Conservation (phyloP, 2,329 filamentous ascomycete genomes). For the Fusarium annulatum region DNA sequence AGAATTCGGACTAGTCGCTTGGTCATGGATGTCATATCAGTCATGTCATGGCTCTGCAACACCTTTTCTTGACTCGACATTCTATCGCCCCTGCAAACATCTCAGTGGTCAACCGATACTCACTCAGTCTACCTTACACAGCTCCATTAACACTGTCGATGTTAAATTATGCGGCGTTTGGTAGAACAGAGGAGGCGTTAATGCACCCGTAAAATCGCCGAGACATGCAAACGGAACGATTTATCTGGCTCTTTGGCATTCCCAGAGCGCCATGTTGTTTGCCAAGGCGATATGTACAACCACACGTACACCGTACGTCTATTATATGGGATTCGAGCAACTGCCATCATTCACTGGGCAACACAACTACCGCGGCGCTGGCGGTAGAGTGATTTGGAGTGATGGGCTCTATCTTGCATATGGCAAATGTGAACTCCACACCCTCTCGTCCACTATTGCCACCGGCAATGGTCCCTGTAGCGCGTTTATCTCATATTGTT, state of each 20-base stretch:
- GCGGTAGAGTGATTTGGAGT: not conserved
- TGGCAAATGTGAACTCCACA: slow-evolving; percentile 5
- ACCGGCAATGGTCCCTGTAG: not conserved
- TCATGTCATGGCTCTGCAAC: slow-evolving; percentile 12
- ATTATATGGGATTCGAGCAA: slow-evolving; percentile 37
- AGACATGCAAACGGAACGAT: slow-evolving; percentile 42
- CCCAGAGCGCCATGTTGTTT: slow-evolving; percentile 22
- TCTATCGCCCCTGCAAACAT: slow-evolving; percentile 10
- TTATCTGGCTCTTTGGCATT: slow-evolving; percentile 15
- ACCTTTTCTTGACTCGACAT: slow-evolving; percentile 19
- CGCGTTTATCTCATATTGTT: not conserved
- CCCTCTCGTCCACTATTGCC: slow-evolving; percentile 1
- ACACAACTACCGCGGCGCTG: slow-evolving; percentile 2
- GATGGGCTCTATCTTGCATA: slow-evolving; percentile 7
- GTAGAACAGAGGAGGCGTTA: slow-evolving; percentile 23
- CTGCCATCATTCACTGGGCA: slow-evolving; percentile 34
- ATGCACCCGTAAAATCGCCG: slow-evolving; percentile 42
- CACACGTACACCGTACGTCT: not conserved
- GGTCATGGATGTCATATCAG: slow-evolving; percentile 20
- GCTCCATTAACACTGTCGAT: not conserved
- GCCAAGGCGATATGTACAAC: not conserved
- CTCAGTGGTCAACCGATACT: not conserved
- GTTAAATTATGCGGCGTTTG: slow-evolving; percentile 27
- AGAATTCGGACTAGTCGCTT: slow-evolving; percentile 3
- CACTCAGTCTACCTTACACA: not conserved